A percentile compares a stretch with the other conserved stretches of the same genome.
These are phyloP conservation scores for Reticulascus tulasneorum DNA, from an alignment of 2,329 filamentous ascomycete genomes.

Conservation along the genomic window DNA sequence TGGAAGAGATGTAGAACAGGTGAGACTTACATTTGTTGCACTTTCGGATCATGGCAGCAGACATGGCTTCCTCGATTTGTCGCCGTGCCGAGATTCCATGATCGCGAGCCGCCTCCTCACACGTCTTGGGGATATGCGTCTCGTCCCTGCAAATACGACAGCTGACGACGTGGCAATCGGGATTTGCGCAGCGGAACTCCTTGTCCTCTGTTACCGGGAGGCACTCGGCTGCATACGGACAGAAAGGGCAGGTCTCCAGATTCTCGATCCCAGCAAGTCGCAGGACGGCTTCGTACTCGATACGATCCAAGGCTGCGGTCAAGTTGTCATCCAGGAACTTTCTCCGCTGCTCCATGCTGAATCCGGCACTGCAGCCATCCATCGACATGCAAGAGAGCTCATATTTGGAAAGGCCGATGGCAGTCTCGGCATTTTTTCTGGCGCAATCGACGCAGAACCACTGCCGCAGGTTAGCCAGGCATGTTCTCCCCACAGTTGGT, in stretches of 20 bases:
- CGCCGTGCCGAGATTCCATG: slow-evolving; percentile 59
- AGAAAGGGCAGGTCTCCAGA: slow-evolving; percentile 76
- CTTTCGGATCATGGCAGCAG: slow-evolving; percentile 68
- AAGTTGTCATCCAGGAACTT: slow-evolving; percentile 56
- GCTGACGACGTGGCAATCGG: slow-evolving; percentile 58
- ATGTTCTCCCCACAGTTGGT: too few species aligned
- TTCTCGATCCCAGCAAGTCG: slow-evolving; percentile 67
- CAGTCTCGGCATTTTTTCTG: slow-evolving; percentile 59
- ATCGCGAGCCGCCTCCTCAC: slow-evolving; percentile 61
- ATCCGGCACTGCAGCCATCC: slow-evolving; percentile 60
- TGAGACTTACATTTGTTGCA: slow-evolving; percentile 59
- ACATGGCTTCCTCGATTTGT: slow-evolving; percentile 79
- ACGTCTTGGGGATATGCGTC: slow-evolving; percentile 70
- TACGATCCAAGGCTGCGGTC: slow-evolving; percentile 59
- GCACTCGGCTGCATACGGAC: slow-evolving; percentile 73
- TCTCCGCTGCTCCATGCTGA: slow-evolving; percentile 50
- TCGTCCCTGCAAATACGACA: slow-evolving; percentile 65
- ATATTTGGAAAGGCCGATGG: slow-evolving; percentile 67
- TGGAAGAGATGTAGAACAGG: slow-evolving; percentile 12
- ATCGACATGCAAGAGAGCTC: slow-evolving; percentile 67
- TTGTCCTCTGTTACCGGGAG: slow-evolving; percentile 62
- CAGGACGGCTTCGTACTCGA: slow-evolving; percentile 68
- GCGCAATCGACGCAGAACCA: slow-evolving; percentile 69
- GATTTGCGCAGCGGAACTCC: slow-evolving; percentile 69
- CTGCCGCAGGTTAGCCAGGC: slow-evolving; percentile 20